A percentile compares a stretch with the other conserved stretches of the same genome.
Conservation (phyloP, 2,329 filamentous ascomycete species). For the Ampelomyces quisqualis region DNA sequence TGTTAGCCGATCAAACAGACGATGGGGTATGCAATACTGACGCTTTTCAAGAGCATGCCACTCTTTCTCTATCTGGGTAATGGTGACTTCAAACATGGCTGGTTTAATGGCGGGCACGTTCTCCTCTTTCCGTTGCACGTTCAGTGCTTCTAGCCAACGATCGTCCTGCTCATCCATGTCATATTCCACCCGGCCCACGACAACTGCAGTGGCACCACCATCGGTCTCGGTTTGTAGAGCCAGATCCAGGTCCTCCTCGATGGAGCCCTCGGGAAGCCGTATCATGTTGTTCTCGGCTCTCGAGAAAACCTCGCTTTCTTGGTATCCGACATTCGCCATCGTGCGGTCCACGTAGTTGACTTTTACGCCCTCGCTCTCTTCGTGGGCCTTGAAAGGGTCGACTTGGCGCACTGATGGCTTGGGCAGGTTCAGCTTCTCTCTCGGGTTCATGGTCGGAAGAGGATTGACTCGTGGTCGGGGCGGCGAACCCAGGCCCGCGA, state of each 20-base stretch:
- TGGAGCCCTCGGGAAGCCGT: slow-evolving; percentile 61
- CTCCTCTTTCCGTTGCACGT: slow-evolving; percentile 70
- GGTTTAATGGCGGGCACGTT: slow-evolving; percentile 82
- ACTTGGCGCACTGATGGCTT: slow-evolving; percentile 73
- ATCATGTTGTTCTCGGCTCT: slow-evolving; percentile 73
- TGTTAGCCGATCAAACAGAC: slow-evolving; percentile 8
- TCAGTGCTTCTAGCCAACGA: slow-evolving; percentile 87
- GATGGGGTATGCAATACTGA: slow-evolving; percentile 29
- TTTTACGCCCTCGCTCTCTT: slow-evolving; percentile 81
- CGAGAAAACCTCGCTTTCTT: slow-evolving; percentile 87
- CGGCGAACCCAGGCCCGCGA: slow-evolving; percentile 60
- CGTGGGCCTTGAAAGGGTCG: slow-evolving; percentile 77
- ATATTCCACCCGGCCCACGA: slow-evolving; percentile 84
- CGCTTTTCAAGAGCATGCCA: slow-evolving; percentile 95
- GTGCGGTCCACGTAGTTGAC: slow-evolving; percentile 92
- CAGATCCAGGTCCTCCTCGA: slow-evolving; percentile 64
- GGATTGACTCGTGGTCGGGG: slow-evolving; percentile 68
- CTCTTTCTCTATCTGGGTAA: slow-evolving; percentile 98
- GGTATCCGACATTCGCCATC: slow-evolving; percentile 94
- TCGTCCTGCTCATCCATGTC: slow-evolving; percentile 99
- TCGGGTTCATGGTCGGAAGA: slow-evolving; percentile 75
- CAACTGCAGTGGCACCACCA: slow-evolving; percentile 51
- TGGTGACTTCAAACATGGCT: slow-evolving; percentile 94
- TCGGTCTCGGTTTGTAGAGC: slow-evolving; percentile 62
- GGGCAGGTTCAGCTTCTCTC: slow-evolving; percentile 76